A percentile compares a stretch with the other conserved stretches of the same genome.
phyloP scores from a whole-genome alignment of 1,284 basidiomycete genomes.

The Leccinum cinnamomeum region DNA sequence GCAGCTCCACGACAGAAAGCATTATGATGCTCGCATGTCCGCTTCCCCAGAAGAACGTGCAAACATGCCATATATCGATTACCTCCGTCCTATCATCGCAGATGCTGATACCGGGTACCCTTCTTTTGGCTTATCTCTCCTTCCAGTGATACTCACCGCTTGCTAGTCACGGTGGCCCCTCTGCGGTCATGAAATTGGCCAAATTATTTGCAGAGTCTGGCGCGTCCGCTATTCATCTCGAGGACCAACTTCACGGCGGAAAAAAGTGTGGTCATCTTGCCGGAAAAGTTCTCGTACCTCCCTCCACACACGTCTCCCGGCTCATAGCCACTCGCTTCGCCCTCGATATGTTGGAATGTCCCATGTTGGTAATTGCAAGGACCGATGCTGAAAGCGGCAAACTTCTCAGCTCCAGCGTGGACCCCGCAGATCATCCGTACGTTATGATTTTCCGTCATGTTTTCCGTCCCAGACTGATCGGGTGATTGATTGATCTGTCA shows the following conservation, averaged over 20 bases:
- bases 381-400: slow-evolving; percentile 92
- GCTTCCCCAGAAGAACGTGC: slow-evolving; percentile 61
- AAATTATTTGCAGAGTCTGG: slow-evolving; percentile 94
- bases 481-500: slow-evolving; percentile 7
- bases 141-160: slow-evolving; percentile 12
- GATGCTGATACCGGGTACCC: slow-evolving; percentile 90
- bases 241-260: slow-evolving; percentile 90
- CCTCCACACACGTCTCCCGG: slow-evolving; percentile 82
- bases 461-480: slow-evolving; percentile 7
- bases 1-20: slow-evolving; percentile 84
- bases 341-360: slow-evolving; percentile 83
- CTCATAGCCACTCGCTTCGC: slow-evolving; percentile 85
- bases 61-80: slow-evolving; percentile 80
- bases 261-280: slow-evolving; percentile 94
- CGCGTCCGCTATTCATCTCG: slow-evolving; percentile 85
- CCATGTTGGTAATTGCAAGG: slow-evolving; percentile 87
- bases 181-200: slow-evolving; percentile 95
- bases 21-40: slow-evolving; percentile 81
- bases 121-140: not conserved
- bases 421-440: slow-evolving; percentile 59
- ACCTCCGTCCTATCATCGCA: slow-evolving; percentile 90
- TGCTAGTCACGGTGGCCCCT: slow-evolving; percentile 83
- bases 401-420: slow-evolving; percentile 83
- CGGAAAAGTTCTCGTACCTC: slow-evolving; percentile 92
- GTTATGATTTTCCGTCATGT: slow-evolving; percentile 33